Base-by-base conservation (phyloP, 2,329 filamentous ascomycete genomes). In the Epichloe sylvatica region DNA sequence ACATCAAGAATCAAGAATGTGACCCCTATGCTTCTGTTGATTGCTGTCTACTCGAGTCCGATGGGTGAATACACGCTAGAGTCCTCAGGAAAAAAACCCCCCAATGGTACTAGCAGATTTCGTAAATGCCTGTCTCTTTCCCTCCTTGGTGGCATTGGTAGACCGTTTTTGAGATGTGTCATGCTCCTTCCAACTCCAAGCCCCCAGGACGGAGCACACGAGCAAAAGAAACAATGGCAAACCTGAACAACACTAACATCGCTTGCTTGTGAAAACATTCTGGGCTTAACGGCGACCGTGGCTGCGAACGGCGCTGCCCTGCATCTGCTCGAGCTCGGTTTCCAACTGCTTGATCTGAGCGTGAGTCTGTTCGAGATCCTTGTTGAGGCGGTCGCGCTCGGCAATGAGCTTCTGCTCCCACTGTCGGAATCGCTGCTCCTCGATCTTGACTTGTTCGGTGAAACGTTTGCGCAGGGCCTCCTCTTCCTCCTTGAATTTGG, bases 401-500 rank as follows among this genome's bases (percentile, higher is more conserved):
- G 87, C 83, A 64, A 98, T 98, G 69, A 98, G 86, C 81, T 97
- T 97, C 81, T 98, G 92, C 76, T 98, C 92, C 92, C 92, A 98
- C 73, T 94, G 86, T 71, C 94, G 83, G 83, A 98, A 98, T 58
- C 92, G 83, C 75, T 95, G 89, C 75, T 98, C 92, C 77, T 98
- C 94, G 64, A 98, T 86, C 86, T 98, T 98, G 76, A 98, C 92
- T 71, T 98, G 92, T 76, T 98, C 92, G 60, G 92, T 98, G 74
- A 98, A 98, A 61, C 94, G 83, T 83, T 98, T 98, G 73, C 92
- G 84, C 57, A 98, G 82, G 54, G 87, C 86, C 78, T 98, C 92
- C 68, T 98, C 92, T 72, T 98, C 92, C 70, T 98, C 92, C 81
- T 98, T 98, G 81, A 97, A 98, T 78, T 98, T 98, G 73, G 92